Conservation (phyloP, 2,329 filamentous ascomycete species). For the Stemphylium vesicarium region DNA sequence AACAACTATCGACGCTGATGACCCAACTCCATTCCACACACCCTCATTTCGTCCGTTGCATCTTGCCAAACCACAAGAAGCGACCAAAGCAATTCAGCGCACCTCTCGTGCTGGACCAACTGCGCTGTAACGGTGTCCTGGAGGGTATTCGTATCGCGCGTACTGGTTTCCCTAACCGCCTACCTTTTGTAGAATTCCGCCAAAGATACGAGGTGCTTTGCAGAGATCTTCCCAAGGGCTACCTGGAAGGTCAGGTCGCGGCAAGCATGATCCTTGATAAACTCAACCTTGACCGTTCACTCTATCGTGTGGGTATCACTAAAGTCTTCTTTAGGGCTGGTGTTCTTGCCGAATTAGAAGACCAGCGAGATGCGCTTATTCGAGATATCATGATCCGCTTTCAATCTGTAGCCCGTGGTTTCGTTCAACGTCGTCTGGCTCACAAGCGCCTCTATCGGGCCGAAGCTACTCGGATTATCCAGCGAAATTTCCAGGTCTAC, state of each 20-base stretch:
- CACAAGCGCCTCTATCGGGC: conserved; percentile 94
- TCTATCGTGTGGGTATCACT: conserved; percentile 92
- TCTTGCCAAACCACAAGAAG: conserved; percentile 98
- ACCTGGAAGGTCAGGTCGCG: conserved; percentile 86
- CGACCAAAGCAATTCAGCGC: conserved; percentile 90
- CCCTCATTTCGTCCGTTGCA: conserved; percentile 97
- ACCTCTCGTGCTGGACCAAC: conserved; percentile 90
- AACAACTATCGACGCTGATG: conserved; percentile 97
- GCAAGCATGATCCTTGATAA: conserved; percentile 88
- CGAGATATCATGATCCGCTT: conserved; percentile 93
- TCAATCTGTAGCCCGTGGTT: conserved; percentile 89
- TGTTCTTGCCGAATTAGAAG: conserved; percentile 94
- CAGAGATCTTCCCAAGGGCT: conserved; percentile 81
- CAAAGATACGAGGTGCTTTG: conserved; percentile 96
- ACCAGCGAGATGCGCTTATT: conserved; percentile 90
- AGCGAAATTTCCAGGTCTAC: conserved; percentile 92
- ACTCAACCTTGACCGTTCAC: conserved; percentile 79
- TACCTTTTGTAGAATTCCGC: conserved; percentile 91
- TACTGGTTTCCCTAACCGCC: conserved; percentile 93
- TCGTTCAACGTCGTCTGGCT: conserved; percentile 83
- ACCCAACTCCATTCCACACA: conserved; percentile 92
- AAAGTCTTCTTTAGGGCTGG: conserved; percentile 99
- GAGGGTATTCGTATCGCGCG: conserved; percentile 97
- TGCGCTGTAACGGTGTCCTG: conserved; percentile 99
- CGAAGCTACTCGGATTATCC: conserved; percentile 93